phyloP scores from a whole-genome alignment of 2,329 filamentous ascomycete genomes.

The Diplodia intermedia region DNA sequence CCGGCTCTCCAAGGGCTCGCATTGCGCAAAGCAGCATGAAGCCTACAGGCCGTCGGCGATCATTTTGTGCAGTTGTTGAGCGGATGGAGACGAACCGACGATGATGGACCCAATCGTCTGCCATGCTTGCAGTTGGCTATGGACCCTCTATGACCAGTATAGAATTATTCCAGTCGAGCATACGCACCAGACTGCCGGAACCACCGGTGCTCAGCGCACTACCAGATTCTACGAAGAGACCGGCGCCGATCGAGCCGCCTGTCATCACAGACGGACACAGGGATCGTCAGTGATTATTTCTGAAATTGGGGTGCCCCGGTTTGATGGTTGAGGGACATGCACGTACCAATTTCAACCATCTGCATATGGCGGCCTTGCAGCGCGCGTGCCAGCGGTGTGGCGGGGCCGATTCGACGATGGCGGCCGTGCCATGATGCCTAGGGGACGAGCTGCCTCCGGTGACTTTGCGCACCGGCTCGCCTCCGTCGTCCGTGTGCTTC shows the following conservation, averaged over 20 bases:
- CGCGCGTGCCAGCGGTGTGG: constrained; percentile 35
- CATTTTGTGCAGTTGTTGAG: no score
- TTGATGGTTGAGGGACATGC: background rate
- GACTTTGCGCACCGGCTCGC: no score
- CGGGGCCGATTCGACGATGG: constrained; percentile 4
- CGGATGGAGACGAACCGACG: no score
- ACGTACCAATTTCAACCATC: constrained; percentile 64
- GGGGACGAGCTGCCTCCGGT: no score
- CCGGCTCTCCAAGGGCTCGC: no score
- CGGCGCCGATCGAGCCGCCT: constrained; percentile 67
- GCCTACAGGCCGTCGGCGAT: no score
- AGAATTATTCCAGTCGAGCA: no score
- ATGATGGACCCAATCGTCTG: no score
- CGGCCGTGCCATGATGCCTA: background rate
- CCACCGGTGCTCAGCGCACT: constrained; percentile 49
- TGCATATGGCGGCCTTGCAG: constrained; percentile 66
- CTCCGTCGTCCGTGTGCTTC: background rate
- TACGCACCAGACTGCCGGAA: constrained; percentile 40
- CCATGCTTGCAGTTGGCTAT: no score
- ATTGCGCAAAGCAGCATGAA: no score
- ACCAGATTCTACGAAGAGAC: constrained; percentile 81
- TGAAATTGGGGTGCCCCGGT: background rate
- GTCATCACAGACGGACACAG: background rate
- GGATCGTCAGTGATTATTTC: background rate
- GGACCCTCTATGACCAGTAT: background rate